Evolutionary conservation across 352 stramenopile genomes (phyloP), one percentile per base, ranked within the genome.

Genomic region (Phytophthora fragariae): DNA sequence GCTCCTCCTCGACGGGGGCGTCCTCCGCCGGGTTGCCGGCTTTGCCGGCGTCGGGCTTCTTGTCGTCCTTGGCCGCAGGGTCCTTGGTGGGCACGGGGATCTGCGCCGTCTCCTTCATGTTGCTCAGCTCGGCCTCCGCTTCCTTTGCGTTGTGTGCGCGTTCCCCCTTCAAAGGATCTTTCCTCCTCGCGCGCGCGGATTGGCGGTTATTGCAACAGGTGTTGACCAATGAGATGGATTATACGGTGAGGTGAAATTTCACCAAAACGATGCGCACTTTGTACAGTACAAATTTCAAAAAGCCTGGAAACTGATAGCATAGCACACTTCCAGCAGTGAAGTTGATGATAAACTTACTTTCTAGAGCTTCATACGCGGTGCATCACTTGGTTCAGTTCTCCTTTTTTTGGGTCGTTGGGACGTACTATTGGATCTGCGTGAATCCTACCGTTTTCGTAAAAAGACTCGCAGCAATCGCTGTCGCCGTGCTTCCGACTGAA

Each of bases 81-180:
- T 93, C 86, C 62, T 93, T 87, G 53, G 76, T 72, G 50, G 79
- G 75, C 71, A 93, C 86, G 31, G 77, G 60, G 66, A 92, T 85
- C 71, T 80, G 76, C 56, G 80, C 81, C 52, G 77, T 78, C 53
- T 95, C 88, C 81, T 93, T 94, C 85, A 93, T 93, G 62, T 57
- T 85, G 57, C 67, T 65, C 19, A 55, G 57, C 61, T 70, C 44
- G 55, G 68, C 49, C 35, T 39, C 33, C 33, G 41, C 62, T 72
- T 65, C 70, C 65, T 75, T 68, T 41, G 55, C 35, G 52, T 79
- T 72, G 46, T 72, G 60, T 17, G 41, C 41, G 41, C 41, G 71
- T 69, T 70, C 57, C 67, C 70, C 64, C 46, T 61, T n/a, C 8
- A 54, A 55, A 72, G 61, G 74, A 77, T 77, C 69, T 75, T 72